Evolutionary conservation across 257 asterid species (phyloP), one percentile per base, ranked within the genome.

Genomic region (Ocimum tenuiflorum): DNA sequence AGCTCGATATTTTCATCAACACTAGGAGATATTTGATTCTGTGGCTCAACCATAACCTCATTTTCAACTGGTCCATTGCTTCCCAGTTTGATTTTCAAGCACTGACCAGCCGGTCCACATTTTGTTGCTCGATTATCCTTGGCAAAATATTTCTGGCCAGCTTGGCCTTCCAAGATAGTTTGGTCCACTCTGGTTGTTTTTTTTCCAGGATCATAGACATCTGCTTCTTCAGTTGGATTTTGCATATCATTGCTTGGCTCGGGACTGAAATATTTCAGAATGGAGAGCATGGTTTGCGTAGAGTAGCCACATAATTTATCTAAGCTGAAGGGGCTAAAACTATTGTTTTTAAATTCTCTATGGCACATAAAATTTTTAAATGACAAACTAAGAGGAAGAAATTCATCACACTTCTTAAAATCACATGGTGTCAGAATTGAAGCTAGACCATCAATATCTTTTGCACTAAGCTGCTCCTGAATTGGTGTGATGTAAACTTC

Each of bases 401-500:
- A 2, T 11, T 72, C 70, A 35, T 42, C 58, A 67, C 80, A 79
- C 72, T 75, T 68, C 74, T 62, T 46, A 31, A 82, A 85, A 70
- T 87, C 76, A 49, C 48, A 43, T 7, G 86, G 92, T 35, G 73
- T 58, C 50, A 87, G 67, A 67, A 87, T 77, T 0, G 85, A 10
- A 54, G 84, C 88, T 42, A 68, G 68, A 31, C 71, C 76, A 29
- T 72, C 84, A 9, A 87, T 65, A 45, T 67, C 49, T 65, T 77
- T 73, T 7, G 69, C 80, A 67, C 70, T 27, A 35, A 82, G 71
- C 58, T 69, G 79, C 64, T 79, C 75, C 65, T 65, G 57, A 11
- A 50, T 59, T 24, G 86, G 60, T 11, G 88, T 73, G 68, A 80
- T 64, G 69, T 80, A 81, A 62, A 85, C 86, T 78, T 88, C 96